phyloP scores from a whole-genome alignment of 2,329 filamentous ascomycete species.

The Ceratocystis smalleyi region DNA sequence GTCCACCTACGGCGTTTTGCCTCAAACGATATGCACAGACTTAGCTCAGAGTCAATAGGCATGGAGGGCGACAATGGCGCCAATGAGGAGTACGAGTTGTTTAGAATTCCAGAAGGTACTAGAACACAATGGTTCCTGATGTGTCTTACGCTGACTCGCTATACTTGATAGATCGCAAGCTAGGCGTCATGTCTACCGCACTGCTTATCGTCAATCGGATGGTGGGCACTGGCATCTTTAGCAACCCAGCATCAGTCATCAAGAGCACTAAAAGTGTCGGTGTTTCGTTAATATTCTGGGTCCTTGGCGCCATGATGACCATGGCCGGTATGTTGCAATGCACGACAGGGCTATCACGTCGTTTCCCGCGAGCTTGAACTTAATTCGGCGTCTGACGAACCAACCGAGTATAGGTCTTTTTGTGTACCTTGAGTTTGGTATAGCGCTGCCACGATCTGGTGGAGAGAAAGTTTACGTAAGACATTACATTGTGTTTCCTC shows the following conservation, averaged over 20 bases:
- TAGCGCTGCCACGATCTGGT: slow-evolving; percentile 45
- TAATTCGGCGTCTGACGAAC: too few species aligned
- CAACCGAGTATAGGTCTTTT: slow-evolving; percentile 35
- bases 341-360: too few species aligned
- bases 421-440: slow-evolving; percentile 48
- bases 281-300: slow-evolving; percentile 19
- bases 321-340: slow-evolving; percentile 5
- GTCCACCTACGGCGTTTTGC: background rate
- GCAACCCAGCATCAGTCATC: slow-evolving; percentile 38
- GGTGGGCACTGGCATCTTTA: slow-evolving; percentile 44
- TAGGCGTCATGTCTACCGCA: slow-evolving; percentile 28
- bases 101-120: slow-evolving; percentile 14
- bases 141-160: background rate
- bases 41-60: background rate
- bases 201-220: slow-evolving; percentile 44
- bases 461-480: slow-evolving; percentile 48
- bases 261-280: slow-evolving; percentile 37
- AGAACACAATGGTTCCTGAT: background rate
- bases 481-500: background rate
- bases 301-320: slow-evolving; percentile 18
- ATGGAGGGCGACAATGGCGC: background rate
- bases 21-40: background rate
- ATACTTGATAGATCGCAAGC: slow-evolving; percentile 7
- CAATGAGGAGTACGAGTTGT: slow-evolving; percentile 9
- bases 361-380: too few species aligned